Evolutionary conservation across 441 rosid genomes (phyloP), one percentile per base, ranked within the genome.

Genomic region (Capsella rubella): DNA sequence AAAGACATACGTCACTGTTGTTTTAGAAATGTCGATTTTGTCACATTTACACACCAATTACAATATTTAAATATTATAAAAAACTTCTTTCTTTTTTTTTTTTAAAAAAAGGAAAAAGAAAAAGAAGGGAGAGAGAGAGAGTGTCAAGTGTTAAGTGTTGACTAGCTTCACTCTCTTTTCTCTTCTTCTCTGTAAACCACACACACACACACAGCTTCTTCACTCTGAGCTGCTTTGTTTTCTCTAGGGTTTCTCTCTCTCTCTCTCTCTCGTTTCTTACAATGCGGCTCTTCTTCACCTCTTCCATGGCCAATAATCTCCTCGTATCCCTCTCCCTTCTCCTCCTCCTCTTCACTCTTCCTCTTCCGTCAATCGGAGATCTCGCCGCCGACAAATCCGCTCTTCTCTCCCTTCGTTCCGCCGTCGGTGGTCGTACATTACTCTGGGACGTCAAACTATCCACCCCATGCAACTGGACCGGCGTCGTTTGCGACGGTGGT

Each of bases 391-490:
- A 95, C 75, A 85, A 86, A 50, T 80, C 83, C 2, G 97, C 98
- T 9, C 96, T 95, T 6, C 69, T 95, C 57, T 54, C 82, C 1
- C 94, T 95, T 39, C 93, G 98, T 5, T 80, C 92, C 57, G 64
- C 95, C 45, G 86, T 93, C 35, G 86, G 87, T 4, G 99, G 99
- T 18, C 88, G 98, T 7, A 89, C 97, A 40, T 83, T 86, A 31
- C 82, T 87, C 42, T 95, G 99, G 99, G 80, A 91, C 49, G 61
- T 59, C 9, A 81, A 87, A 6, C 85, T 57, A 14, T 39, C 72
- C 55, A 76, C 76, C 5, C 95, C 94, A 3, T 95, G 99, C 69
- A 75, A 76, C 11, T 95, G 98, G 98, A 78, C 86, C 18, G 99
- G 99, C 10, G 96, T 95, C 31, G n/a, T 1, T 0, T 95, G 98